These are phyloP conservation scores for Entophlyctis luteolus DNA, from an alignment of 192 early-diverging fungal species.

Conservation along the genomic window DNA sequence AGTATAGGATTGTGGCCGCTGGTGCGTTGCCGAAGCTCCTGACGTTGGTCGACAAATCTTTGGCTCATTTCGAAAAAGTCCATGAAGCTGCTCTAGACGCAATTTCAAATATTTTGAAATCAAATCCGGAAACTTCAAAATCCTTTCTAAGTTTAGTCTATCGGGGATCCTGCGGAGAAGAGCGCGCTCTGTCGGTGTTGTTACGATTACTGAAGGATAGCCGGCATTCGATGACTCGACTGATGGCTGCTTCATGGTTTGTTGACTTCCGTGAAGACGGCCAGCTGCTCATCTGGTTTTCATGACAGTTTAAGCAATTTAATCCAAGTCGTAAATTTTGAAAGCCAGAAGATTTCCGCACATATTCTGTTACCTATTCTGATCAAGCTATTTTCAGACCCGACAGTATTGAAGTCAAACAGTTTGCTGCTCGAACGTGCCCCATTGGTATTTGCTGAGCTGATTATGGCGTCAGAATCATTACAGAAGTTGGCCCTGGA, in stretches of 20 bases:
- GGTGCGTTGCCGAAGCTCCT: constrained; percentile 59
- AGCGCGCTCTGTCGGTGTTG: constrained; percentile 33
- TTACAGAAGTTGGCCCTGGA: constrained; percentile 75
- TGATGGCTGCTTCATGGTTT: constrained; percentile 69
- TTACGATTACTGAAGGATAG: constrained; percentile 64
- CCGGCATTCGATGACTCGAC: constrained; percentile 57
- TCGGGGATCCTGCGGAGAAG: constrained; percentile 37
- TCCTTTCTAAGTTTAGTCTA: constrained; percentile 38
- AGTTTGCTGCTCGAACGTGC: constrained; percentile 59
- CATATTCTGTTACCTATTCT: constrained; percentile 62
- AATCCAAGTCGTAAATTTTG: constrained; percentile 56
- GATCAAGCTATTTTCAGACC: constrained; percentile 65
- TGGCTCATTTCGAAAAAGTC: constrained; percentile 49
- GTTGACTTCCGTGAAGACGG: not conserved
- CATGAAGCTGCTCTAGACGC: constrained; percentile 79
- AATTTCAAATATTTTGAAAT: constrained; percentile 60
- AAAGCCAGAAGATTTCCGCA: constrained; percentile 49
- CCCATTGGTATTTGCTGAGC: constrained; percentile 62
- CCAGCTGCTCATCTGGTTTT: not conserved
- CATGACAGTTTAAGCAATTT: constrained; percentile 58
- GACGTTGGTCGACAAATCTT: constrained; percentile 50
- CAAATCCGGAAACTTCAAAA: constrained; percentile 52
- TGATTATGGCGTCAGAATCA: constrained; percentile 66
- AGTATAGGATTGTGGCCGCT: constrained; percentile 50
- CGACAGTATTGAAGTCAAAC: constrained; percentile 22